Evolutionary conservation across 2,329 filamentous ascomycete species (phyloP).

Genomic region (Sclerotiophoma versabilis): DNA sequence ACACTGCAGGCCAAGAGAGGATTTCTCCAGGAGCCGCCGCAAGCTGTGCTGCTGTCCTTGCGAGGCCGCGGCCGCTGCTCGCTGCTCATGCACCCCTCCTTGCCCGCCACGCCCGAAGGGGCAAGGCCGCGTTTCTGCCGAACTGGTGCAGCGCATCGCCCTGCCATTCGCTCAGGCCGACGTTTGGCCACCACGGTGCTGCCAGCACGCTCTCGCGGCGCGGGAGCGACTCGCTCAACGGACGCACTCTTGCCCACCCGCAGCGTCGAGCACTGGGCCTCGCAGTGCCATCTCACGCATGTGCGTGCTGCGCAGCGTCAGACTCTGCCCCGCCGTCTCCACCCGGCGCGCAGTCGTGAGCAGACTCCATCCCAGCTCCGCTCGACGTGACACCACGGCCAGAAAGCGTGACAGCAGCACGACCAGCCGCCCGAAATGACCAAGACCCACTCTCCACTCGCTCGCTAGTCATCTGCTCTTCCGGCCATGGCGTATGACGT

Average conservation of each 20-base stretch:
- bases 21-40: conserved; percentile 28
- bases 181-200: conserved; percentile 29
- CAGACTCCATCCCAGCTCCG: not conserved
- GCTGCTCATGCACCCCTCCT: conserved; percentile 33
- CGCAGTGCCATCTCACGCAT: conserved; percentile 6
- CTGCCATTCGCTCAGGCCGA: conserved; percentile 27
- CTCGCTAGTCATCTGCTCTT: conserved; percentile 43
- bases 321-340: not conserved
- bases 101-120: conserved; percentile 4
- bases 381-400: conserved; percentile 25
- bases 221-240: conserved; percentile 24
- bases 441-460: conserved; percentile 18
- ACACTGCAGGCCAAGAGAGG: conserved; percentile 27
- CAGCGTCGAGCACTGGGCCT: conserved; percentile 4
- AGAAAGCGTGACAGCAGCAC: conserved; percentile 26
- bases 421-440: conserved; percentile 32
- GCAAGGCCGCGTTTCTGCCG: conserved; percentile 21
- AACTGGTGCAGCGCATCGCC: conserved; percentile 28
- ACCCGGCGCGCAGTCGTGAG: not conserved
- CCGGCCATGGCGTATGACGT: conserved; percentile 41
- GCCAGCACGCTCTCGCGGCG: conserved; percentile 18
- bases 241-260: conserved; percentile 11
- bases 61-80: not conserved
- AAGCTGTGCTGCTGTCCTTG: conserved; percentile 19
- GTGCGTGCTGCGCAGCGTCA: conserved; percentile 9